Evolutionary conservation across 2,329 filamentous ascomycete genomes (phyloP), one percentile per base, ranked within the genome.

Genomic region (Parastagonospora avenae): DNA sequence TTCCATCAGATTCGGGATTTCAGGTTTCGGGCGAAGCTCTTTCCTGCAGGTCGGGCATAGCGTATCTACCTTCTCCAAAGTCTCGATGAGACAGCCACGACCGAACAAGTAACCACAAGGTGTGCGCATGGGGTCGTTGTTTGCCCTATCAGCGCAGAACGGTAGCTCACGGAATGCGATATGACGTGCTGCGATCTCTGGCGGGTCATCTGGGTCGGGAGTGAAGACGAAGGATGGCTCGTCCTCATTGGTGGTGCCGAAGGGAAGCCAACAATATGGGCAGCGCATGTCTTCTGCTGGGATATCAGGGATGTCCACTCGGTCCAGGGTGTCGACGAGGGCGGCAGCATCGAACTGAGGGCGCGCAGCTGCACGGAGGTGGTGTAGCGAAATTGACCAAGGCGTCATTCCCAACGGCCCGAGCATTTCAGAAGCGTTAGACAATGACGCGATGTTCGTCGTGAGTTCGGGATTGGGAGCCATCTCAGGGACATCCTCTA

Each of bases 31-130:
- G 19, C n/a, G 29, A 15, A 53, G 15, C 11, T 49, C 50, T n/a
- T n/a, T 32, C 8, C 50, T 37, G 42, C 54, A 60, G 14, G 46
- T 40, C 4, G 50, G 54, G 19, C 52, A 63, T 4, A 9, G 24
- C 16, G 32, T 46, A n/a, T 29, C 32, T 4, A 32, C 40, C 8
- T 19, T 39, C 29, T 42, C 49, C 15, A 53, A 31, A 15, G 42
- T 46, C 28, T 52, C 46, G 15, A 56, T 46, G 40, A 56, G 30
- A 19, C 54, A 57, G 8, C 29, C 39, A 12, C 42, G 27, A 9
- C 57, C 52, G 28, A 60, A 49, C 12, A 60, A 37, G 37, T 57
- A 52, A 10, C 52, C 48, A 30, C 47, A 60, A 4, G 46, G 52
- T 32, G 54, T 52, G 16, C 32, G 46, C 10, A 58, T 48, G 8